Base-by-base conservation (phyloP, 768 basidiomycete genomes). In the Naganishia antarctica region DNA sequence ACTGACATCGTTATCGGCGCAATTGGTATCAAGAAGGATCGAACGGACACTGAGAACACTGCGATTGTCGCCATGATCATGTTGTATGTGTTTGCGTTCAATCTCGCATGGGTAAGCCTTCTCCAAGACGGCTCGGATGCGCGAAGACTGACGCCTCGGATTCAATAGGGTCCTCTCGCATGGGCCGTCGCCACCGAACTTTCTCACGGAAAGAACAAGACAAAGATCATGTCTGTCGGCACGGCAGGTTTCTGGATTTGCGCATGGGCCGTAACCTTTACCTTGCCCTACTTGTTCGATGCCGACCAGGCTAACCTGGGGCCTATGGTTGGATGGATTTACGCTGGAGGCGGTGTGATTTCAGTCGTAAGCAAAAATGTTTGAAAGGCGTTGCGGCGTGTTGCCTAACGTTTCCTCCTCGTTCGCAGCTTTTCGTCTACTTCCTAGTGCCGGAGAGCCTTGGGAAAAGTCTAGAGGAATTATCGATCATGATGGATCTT, bases 201-300 rank as follows among this genome's bases (percentile, higher is more conserved):
- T 34, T 71, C 73, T 3, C 67, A 70, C 18, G 73, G 75, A 37
- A 66, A 70, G 67, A 74, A 74, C 63, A 63, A 73, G 58, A 71
- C 71, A 61, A 77, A 74, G 67, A 73, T 74, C 65, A 69, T 77
- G 67, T 70, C 71, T 23, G 68, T 77, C 60, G 76, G 75, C 32
- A 78, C 77, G 12, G 73, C 76, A 28, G 65, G 67, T n/a, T 78
- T 78, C 73, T 78, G 77, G 77, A 65, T 77, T 21, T 66, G 64
- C 44, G 75, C 77, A 5, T 78, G 74, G 74, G 76, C 68, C 44
- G 72, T 73, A 34, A 73, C 76, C 5, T 78, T 77, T 63, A 78
- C 76, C 47, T 66, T 76, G 21, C 77, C 77, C 1, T 78, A 77
- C 63, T 64, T 77, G n/a, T 74, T 73, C 69, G 68, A 72, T 61